Conservation (phyloP, 306 rosid species). For the Dalbergia cultrata region DNA sequence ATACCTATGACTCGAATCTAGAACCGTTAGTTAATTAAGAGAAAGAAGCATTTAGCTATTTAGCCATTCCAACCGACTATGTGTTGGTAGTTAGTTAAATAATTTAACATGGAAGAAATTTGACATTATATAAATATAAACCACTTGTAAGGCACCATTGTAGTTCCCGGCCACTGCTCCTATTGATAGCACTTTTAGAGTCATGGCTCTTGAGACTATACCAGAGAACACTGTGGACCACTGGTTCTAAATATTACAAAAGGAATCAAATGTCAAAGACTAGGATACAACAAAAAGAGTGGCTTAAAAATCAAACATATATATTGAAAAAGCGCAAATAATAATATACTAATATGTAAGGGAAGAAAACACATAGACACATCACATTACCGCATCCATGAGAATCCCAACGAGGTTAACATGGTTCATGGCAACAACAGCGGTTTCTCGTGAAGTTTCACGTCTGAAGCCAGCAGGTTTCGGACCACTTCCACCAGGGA, state of each 20-base stretch:
- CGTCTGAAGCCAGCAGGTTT: conserved; percentile 75
- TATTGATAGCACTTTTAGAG: conserved; percentile 87
- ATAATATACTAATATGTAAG: no score
- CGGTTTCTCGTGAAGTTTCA: conserved; percentile 87
- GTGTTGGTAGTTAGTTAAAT: background rate
- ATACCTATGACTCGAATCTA: no score
- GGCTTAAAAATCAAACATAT: background rate
- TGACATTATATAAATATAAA: conserved; percentile 30
- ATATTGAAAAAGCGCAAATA: no score
- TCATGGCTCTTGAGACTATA: conserved; percentile 92
- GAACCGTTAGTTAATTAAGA: no score
- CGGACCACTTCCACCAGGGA: conserved; percentile 84
- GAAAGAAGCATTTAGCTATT: no score
- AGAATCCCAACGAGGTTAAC: conserved; percentile 91
- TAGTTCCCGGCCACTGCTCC: conserved; percentile 98
- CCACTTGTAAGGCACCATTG: conserved; percentile 99
- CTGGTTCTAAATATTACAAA: conserved; percentile 59
- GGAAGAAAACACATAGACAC: background rate
- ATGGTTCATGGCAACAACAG: conserved; percentile 90
- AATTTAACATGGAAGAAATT: background rate
- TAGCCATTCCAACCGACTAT: no score
- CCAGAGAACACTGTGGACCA: conserved; percentile 93
- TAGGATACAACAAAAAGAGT: no score
- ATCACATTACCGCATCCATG: conserved; percentile 81
- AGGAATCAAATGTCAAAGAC: background rate